phyloP scores from a whole-genome alignment of 257 asterid species.

The Paulownia fortunei region DNA sequence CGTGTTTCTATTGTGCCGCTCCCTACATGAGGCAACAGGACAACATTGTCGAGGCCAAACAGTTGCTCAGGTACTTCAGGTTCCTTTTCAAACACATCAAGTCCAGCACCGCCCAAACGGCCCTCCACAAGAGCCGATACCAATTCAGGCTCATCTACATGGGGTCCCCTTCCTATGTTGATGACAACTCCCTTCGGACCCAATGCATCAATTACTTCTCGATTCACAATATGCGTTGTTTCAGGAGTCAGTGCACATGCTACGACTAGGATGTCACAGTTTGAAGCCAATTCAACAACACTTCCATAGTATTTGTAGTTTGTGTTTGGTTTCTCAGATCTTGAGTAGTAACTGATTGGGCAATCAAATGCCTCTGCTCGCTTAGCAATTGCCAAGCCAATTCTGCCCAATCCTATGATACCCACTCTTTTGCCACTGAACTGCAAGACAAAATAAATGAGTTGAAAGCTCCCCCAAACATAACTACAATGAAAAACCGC shows the following conservation, averaged over 20 bases:
- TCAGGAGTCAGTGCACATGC: constrained; percentile 77
- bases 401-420: constrained; percentile 79
- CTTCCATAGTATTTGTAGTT: constrained; percentile 55
- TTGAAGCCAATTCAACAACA: constrained; percentile 68
- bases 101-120: constrained; percentile 89
- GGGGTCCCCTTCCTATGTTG: constrained; percentile 86
- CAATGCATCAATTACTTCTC: constrained; percentile 70
- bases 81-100: constrained; percentile 83
- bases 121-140: constrained; percentile 85
- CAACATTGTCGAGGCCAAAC: constrained; percentile 67
- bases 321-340: constrained; percentile 59
- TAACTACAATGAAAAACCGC: background rate
- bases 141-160: constrained; percentile 78
- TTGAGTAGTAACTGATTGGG: constrained; percentile 70
- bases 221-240: constrained; percentile 70
- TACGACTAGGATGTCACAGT: constrained; percentile 73
- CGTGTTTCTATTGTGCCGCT: constrained; percentile 74
- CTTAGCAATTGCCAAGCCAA: constrained; percentile 79
- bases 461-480: background rate
- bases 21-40: constrained; percentile 79
- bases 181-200: constrained; percentile 82
- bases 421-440: constrained; percentile 82
- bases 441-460: constrained; percentile 47
- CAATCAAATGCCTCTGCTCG: constrained; percentile 77
- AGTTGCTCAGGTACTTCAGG: constrained; percentile 74